Percentiles rank a stretch among this genome's conserved stretches.
phyloP scores from a whole-genome alignment of 1,284 basidiomycete species.

The Ganoderma multipileum region DNA sequence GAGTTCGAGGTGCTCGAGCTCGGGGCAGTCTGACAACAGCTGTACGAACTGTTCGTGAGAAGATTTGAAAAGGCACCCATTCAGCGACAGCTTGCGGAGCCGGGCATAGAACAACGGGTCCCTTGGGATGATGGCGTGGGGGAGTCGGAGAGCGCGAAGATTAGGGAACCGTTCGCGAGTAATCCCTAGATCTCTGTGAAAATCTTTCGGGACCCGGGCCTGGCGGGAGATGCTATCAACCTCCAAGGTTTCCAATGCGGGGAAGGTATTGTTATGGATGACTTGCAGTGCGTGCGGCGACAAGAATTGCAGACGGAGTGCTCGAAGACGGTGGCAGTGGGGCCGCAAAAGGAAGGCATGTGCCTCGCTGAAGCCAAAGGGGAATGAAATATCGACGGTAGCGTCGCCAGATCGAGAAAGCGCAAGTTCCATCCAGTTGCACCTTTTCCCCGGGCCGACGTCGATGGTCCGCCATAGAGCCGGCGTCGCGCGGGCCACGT shows the following conservation, averaged over 20 bases:
- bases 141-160: not conserved
- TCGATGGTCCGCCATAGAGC: not conserved
- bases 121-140: not conserved
- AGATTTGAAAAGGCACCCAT: not conserved
- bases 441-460: not conserved
- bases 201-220: no score
- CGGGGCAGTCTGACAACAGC: not conserved
- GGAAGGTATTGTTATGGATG: not conserved
- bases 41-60: not conserved
- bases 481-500: not conserved
- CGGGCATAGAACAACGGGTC: not conserved
- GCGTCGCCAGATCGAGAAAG: not conserved
- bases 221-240: not conserved
- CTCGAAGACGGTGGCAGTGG: not conserved
- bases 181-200: not conserved
- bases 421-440: not conserved
- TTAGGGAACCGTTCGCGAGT: not conserved
- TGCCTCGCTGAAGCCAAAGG: not conserved
- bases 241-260: not conserved
- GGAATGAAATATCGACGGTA: not conserved
- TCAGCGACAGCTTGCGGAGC: not conserved
- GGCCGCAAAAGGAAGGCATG: not conserved
- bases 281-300: not conserved
- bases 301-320: not conserved
- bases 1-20: not conserved